Conservation (phyloP, 768 basidiomycete species). For the Suillus weaverae region DNA sequence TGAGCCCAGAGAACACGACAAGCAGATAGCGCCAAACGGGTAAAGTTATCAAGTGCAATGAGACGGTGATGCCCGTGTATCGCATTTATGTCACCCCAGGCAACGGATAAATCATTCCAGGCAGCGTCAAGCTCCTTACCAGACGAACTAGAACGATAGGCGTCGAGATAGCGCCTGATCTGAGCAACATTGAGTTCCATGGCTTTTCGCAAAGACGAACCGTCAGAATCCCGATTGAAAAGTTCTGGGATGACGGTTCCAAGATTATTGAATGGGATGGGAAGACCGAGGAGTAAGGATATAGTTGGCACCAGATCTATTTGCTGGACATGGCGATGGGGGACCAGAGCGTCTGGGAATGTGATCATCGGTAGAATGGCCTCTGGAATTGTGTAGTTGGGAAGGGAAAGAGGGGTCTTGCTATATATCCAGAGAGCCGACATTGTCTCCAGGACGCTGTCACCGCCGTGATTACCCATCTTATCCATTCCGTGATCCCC, state of each 20-base stretch:
- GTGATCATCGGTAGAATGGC: conserved; percentile 52
- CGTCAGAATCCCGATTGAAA: conserved; percentile 53
- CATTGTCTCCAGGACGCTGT: conserved; percentile 80
- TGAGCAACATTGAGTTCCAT: conserved; percentile 73
- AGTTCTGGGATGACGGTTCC: conserved; percentile 90
- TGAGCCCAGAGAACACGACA: conserved; percentile 94
- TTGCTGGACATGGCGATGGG: conserved; percentile 77
- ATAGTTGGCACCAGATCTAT: conserved; percentile 91
- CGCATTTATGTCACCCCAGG: conserved; percentile 42
- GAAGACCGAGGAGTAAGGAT: conserved; percentile 85
- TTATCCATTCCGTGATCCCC: conserved; percentile 99
- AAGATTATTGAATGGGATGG: conserved; percentile 95
- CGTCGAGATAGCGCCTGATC: conserved; percentile 70
- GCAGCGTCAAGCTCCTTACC: conserved; percentile 72
- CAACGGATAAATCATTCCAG: conserved; percentile 51
- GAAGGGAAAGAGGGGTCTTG: conserved; percentile 57
- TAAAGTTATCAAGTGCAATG: conserved; percentile 22
- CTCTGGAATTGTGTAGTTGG: conserved; percentile 40
- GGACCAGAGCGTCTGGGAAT: conserved; percentile 57
- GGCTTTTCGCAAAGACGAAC: conserved; percentile 52
- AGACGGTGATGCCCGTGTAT: conserved; percentile 23
- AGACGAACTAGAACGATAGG: conserved; percentile 69
- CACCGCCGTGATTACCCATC: conserved; percentile 94
- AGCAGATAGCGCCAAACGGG: conserved; percentile 42
- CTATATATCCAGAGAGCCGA: conserved; percentile 92